These are phyloP conservation scores for Flaveria robusta DNA, from an alignment of 129 eudicot genomes.

Conservation along the genomic window DNA sequence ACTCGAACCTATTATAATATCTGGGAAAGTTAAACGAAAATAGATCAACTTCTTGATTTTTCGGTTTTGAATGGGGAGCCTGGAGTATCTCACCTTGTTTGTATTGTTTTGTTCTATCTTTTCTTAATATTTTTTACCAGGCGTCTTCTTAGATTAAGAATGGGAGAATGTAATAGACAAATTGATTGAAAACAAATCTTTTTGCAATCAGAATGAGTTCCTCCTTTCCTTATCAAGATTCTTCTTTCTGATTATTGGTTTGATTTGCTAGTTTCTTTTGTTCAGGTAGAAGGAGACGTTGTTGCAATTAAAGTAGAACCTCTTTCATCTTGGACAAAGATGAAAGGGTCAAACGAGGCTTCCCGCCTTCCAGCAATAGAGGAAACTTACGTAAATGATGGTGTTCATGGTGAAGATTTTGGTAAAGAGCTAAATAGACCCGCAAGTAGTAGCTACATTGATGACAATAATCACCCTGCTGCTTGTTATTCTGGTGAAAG, in stretches of 20 bases:
- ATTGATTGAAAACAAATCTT: neutral
- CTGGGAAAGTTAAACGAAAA: too few species aligned
- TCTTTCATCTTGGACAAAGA: slow-evolving; percentile 66
- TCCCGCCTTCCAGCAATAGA: slow-evolving; percentile 33
- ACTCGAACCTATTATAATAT: too few species aligned
- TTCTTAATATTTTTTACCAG: neutral
- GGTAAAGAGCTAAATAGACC: slow-evolving; percentile 31
- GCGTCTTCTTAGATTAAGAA: too few species aligned
- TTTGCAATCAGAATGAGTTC: neutral
- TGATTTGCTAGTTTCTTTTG: slow-evolving; percentile 16
- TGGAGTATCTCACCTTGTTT: too few species aligned
- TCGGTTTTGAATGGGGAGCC: too few species aligned
- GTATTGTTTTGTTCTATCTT: neutral
- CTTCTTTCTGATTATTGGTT: neutral
- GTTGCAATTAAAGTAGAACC: slow-evolving; percentile 76
- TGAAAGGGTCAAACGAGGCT: slow-evolving; percentile 59
- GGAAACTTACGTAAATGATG: slow-evolving; percentile 16
- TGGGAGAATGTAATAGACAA: neutral
- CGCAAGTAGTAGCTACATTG: slow-evolving; percentile 28
- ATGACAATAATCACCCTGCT: slow-evolving; percentile 23
- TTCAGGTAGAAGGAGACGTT: slow-evolving; percentile 79
- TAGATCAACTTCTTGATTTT: too few species aligned
- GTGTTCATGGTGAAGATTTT: slow-evolving; percentile 26
- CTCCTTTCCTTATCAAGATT: slow-evolving; percentile 8
- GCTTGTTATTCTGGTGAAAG: slow-evolving; percentile 33